Conservation (phyloP, 2,329 filamentous ascomycete species). For the Pezicula carpinea region DNA sequence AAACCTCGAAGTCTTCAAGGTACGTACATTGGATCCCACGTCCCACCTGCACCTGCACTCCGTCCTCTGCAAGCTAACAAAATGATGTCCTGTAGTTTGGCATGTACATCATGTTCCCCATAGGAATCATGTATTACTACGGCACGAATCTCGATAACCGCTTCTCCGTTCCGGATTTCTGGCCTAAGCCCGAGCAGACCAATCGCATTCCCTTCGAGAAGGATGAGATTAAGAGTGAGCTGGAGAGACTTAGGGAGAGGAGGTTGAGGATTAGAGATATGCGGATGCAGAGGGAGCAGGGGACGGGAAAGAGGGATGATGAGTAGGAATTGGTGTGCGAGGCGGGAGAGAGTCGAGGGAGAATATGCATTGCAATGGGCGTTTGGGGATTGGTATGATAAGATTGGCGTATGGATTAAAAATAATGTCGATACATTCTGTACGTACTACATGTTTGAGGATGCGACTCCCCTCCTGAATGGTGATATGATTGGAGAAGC, state of each 20-base stretch:
- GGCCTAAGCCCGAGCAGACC: conserved; percentile 77
- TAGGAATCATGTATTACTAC: conserved; percentile 99
- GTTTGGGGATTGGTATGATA: conserved; percentile 3
- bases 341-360: conserved; percentile 5
- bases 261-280: conserved; percentile 30
- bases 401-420: conserved; percentile 2
- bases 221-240: conserved; percentile 77
- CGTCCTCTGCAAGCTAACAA: conserved; percentile 6
- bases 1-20: conserved; percentile 95
- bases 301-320: background rate
- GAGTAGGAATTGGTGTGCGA: background rate
- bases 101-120: conserved; percentile 98
- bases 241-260: conserved; percentile 25
- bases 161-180: conserved; percentile 87
- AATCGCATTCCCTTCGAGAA: conserved; percentile 72
- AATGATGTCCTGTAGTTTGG: conserved; percentile 63
- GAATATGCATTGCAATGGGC: background rate
- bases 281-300: conserved; percentile 24
- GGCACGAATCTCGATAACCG: conserved; percentile 94
- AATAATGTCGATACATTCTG: background rate
- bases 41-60: conserved; percentile 2
- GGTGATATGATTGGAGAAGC: conserved; percentile 17
- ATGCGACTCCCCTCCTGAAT: conserved; percentile 7
- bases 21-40: conserved; percentile 33
- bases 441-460: background rate